These are phyloP conservation scores for Lactifluus pinguis DNA, from an alignment of 768 basidiomycete genomes.

Conservation along the genomic window DNA sequence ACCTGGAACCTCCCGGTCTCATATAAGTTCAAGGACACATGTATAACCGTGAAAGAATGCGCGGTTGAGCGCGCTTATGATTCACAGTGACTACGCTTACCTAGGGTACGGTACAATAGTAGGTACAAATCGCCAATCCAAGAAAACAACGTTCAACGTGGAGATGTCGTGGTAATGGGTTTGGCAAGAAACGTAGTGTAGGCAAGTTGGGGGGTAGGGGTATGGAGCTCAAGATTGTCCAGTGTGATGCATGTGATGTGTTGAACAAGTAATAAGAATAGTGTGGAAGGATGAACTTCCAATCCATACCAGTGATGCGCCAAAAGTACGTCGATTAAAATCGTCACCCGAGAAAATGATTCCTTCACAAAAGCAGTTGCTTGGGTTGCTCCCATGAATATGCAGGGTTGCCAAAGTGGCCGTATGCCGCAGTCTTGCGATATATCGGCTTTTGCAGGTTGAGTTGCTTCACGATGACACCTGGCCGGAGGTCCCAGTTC, in stretches of 20 bases:
- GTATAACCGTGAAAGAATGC: conserved; percentile 4
- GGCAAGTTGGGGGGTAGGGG: not conserved
- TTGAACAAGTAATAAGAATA: conserved; percentile 31
- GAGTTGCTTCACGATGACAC: conserved; percentile 87
- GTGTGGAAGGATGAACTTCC: conserved; percentile 91
- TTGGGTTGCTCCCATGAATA: conserved; percentile 98
- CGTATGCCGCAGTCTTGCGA: conserved; percentile 91
- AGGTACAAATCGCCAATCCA: not conserved
- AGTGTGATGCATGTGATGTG: conserved; percentile 9
- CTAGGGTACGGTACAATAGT: not conserved
- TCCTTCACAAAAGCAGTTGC: conserved; percentile 66
- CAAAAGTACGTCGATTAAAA: not conserved
- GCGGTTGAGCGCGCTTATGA: conserved; percentile 21
- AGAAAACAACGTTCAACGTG: not conserved
- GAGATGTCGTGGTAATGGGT: conserved; percentile 5
- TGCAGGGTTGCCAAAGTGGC: conserved; percentile 86
- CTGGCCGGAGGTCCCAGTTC: conserved; percentile 96
- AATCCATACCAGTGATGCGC: conserved; percentile 31
- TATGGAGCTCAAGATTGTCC: conserved; percentile 8
- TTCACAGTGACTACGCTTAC: not conserved
- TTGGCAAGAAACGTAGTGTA: not conserved
- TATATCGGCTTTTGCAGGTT: conserved; percentile 91
- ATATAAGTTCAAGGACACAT: no score
- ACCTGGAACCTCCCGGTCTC: no score
- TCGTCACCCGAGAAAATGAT: not conserved